Evolutionary conservation across 441 rosid genomes (phyloP).

Genomic region (Gossypium schwendimanii): DNA sequence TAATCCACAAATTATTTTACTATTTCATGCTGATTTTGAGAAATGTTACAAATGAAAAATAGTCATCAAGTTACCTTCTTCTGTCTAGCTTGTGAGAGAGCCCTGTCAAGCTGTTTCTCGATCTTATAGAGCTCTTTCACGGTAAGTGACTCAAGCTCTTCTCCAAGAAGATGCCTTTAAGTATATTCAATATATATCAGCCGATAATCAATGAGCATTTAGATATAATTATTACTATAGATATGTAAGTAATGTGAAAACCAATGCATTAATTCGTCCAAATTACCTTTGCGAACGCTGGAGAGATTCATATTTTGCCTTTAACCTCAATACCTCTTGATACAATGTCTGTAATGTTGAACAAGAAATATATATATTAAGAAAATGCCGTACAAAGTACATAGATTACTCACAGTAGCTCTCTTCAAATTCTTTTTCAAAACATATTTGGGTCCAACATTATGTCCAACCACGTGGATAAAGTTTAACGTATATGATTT

Average conservation of each 20-base stretch:
- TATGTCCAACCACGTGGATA: no score
- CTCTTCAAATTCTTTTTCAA: no score
- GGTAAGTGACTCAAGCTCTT: slow-evolving; percentile 35
- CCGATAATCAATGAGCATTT: background rate
- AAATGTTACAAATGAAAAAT: background rate
- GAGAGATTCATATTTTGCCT: slow-evolving; percentile 35
- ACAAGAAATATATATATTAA: background rate
- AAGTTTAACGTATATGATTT: no score
- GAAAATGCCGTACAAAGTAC: background rate
- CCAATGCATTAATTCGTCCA: background rate
- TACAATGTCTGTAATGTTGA: slow-evolving; percentile 21
- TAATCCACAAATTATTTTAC: background rate
- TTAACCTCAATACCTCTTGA: slow-evolving; percentile 31
- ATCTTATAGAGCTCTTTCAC: slow-evolving; percentile 37
- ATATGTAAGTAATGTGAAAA: background rate
- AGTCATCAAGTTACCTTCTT: slow-evolving; percentile 26
- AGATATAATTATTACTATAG: background rate
- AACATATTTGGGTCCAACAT: no score
- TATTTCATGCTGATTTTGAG: background rate
- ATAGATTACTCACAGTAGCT: background rate
- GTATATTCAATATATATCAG: background rate
- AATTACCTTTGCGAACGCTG: slow-evolving; percentile 32
- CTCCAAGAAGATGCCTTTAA: slow-evolving; percentile 45
- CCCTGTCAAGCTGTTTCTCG: slow-evolving; percentile 42
- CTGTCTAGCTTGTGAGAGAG: slow-evolving; percentile 34